phyloP scores from a whole-genome alignment of 164 flowering plant genomes.

The Akebia trifoliata region DNA sequence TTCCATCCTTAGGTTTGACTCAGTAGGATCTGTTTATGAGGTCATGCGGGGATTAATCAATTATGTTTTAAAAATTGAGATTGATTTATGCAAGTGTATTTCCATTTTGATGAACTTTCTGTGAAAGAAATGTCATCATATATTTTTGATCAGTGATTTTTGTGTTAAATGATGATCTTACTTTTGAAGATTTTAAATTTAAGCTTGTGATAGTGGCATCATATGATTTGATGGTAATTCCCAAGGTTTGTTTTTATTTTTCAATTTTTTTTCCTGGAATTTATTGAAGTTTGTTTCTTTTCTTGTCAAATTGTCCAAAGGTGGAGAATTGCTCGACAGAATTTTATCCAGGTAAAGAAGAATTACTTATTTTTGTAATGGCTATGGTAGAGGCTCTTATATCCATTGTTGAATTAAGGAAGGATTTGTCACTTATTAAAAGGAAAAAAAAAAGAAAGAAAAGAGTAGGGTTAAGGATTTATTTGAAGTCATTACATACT shows the following conservation, averaged over 20 bases:
- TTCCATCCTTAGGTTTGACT: neutral
- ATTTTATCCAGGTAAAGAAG: constrained; percentile 69
- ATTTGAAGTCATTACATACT: neutral
- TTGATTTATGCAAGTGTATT: neutral
- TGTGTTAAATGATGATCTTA: neutral
- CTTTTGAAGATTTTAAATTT: neutral
- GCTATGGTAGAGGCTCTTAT: neutral
- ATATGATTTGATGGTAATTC: neutral
- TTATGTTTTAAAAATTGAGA: neutral
- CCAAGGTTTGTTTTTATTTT: no score
- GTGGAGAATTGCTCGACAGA: constrained; percentile 91
- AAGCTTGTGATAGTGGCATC: neutral
- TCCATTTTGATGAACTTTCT: neutral
- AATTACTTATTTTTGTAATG: neutral
- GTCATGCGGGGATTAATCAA: neutral
- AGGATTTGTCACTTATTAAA: neutral
- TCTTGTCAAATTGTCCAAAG: constrained; percentile 78
- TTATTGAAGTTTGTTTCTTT: constrained; percentile 4
- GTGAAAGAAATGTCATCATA: neutral
- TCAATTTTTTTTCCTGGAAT: neutral
- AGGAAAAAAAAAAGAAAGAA: no score
- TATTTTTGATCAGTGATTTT: neutral
- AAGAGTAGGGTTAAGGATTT: no score
- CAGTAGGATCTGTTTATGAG: neutral
- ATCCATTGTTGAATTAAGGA: neutral